phyloP scores from a whole-genome alignment of 1,284 basidiomycete species.

The Gymnopus androsaceus region DNA sequence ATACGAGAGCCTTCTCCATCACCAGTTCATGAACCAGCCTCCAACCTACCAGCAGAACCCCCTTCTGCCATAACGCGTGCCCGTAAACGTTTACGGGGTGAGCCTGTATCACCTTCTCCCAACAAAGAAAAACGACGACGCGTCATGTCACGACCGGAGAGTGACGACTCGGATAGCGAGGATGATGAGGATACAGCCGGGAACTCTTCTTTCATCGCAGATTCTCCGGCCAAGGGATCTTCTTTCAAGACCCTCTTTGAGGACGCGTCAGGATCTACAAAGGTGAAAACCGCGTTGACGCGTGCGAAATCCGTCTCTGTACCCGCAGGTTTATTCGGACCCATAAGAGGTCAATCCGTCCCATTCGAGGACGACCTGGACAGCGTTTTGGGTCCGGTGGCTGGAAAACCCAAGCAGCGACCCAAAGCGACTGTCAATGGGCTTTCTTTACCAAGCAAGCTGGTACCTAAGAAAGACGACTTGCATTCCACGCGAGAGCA shows the following conservation, averaged over 20 bases:
- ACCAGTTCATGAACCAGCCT: slow-evolving; percentile 27
- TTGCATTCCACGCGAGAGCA: slow-evolving; percentile 3
- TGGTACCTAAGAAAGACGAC: slow-evolving; percentile 13
- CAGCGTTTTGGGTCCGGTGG: slow-evolving; percentile 1
- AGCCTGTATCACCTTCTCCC: slow-evolving; percentile 78
- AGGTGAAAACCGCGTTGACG: slow-evolving; percentile 11
- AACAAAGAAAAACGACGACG: slow-evolving; percentile 72
- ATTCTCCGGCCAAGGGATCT: slow-evolving; percentile 69
- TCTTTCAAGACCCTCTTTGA: slow-evolving; percentile 69
- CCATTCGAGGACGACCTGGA: slow-evolving; percentile 17
- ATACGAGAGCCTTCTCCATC: slow-evolving; percentile 39
- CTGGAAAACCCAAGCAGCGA: neutral
- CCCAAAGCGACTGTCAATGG: neutral
- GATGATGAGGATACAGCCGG: slow-evolving; percentile 40
- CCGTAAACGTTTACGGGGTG: slow-evolving; percentile 76
- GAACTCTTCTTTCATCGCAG: slow-evolving; percentile 57
- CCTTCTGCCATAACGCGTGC: slow-evolving; percentile 61
- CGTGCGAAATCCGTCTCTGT: slow-evolving; percentile 16
- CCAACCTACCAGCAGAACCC: slow-evolving; percentile 25
- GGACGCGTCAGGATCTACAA: slow-evolving; percentile 41
- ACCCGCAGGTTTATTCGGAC: slow-evolving; percentile 7
- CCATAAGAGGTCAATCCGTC: neutral
- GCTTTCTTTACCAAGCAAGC: neutral
- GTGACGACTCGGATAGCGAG: slow-evolving; percentile 36
- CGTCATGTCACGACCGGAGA: slow-evolving; percentile 32